Evolutionary conservation across 2,329 filamentous ascomycete species (phyloP).

Genomic region (Stagonosporopsis cucurbitacearum): DNA sequence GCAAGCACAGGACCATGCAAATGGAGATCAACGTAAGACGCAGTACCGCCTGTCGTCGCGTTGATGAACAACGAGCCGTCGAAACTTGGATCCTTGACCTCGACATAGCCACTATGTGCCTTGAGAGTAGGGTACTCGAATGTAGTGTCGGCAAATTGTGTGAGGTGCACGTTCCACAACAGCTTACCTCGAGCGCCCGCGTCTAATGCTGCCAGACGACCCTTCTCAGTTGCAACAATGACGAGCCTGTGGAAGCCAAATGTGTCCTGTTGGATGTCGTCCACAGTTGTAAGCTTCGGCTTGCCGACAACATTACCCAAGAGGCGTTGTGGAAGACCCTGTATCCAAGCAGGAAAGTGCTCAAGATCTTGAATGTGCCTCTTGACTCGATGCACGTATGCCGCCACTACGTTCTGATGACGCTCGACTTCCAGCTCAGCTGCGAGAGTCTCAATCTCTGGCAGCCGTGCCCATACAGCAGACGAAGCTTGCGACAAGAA

Average conservation of each 20-base stretch:
- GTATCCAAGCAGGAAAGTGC: slow-evolving; percentile 75
- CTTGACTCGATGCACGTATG: slow-evolving; percentile 86
- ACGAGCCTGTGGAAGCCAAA: slow-evolving; percentile 92
- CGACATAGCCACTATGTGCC: slow-evolving; percentile 42
- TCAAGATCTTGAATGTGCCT: slow-evolving; percentile 82
- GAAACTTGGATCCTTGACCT: slow-evolving; percentile 37
- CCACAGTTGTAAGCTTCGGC: slow-evolving; percentile 62
- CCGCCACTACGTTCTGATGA: slow-evolving; percentile 76
- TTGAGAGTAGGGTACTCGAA: slow-evolving; percentile 66
- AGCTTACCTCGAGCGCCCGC: slow-evolving; percentile 75
- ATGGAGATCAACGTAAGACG: slow-evolving; percentile 29
- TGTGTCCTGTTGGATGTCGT: slow-evolving; percentile 67
- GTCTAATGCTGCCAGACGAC: slow-evolving; percentile 81
- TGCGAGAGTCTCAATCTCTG: slow-evolving; percentile 74
- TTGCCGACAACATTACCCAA: slow-evolving; percentile 62
- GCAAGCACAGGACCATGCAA: slow-evolving; percentile 16
- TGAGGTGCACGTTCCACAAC: slow-evolving; percentile 74
- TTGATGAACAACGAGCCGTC: slow-evolving; percentile 40
- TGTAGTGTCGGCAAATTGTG: slow-evolving; percentile 62
- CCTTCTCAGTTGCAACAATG: slow-evolving; percentile 78
- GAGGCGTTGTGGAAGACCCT: slow-evolving; percentile 71
- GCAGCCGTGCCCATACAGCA: slow-evolving; percentile 80
- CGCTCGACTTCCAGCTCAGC: slow-evolving; percentile 85
- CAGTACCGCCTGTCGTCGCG: slow-evolving; percentile 40
- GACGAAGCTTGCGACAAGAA: slow-evolving; percentile 80